Evolutionary conservation across 2,329 filamentous ascomycete genomes (phyloP), one percentile per base, ranked within the genome.

Genomic region (Aspergillus tanneri): DNA sequence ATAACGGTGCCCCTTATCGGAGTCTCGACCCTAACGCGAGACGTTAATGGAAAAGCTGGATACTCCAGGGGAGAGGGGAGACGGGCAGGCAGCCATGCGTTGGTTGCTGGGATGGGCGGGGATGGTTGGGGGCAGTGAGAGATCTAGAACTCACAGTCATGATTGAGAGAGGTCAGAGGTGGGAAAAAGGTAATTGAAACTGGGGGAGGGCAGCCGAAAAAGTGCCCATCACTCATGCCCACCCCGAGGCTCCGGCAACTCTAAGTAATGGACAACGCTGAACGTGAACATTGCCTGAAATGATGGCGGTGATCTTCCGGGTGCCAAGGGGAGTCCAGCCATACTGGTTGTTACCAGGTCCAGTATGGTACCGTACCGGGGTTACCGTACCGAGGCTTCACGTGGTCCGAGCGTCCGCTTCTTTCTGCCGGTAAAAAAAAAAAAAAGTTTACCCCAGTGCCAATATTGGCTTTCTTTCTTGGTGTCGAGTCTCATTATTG

Each of bases 1-100:
- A 72, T 97, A 97, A 67, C 85, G 83, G 59, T 80, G 80, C 54
- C 85, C 91, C 76, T 99, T 99, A 57, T 81, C 78, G 72, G 83
- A 77, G 67, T 81, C 78, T 65, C 75, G 66, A 58, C 65, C 63
- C 72, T 78, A 67, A 40, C 34, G 21, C 19, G 27, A 27, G 45
- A 27, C 25, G 37, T 22, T 16, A 40, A 43, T 12, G n/a, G 10
- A 24, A n/a, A 21, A 21, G 35, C 12, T 28, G 25, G 14, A 14
- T n/a, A 21, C 35, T 35, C 14, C 32, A 39, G 46, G 38, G 41
- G 51, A 28, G 39, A 16, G 32, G 37, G 23, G 40, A 37, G 16
- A 34, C 22, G 37, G 44, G 25, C 16, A 46, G 24, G 39, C 45
- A 43, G 36, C 40, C 23, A 36, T 28, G 35, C n/a, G 19, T 24